Conservation (phyloP, 352 stramenopile species). For the Phytophthora ohioensis region DNA sequence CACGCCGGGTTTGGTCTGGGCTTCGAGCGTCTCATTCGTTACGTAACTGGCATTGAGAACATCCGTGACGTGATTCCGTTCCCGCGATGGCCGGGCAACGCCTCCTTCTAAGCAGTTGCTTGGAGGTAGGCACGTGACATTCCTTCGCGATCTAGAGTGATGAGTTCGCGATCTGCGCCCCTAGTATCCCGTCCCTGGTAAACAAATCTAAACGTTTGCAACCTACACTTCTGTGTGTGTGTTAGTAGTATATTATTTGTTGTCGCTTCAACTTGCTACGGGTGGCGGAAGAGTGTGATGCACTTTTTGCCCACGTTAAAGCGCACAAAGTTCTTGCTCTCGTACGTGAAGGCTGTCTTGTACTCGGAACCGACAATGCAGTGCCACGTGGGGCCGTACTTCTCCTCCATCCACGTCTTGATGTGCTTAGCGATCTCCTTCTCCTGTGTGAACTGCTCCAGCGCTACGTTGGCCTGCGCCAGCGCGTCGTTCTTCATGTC, state of each 20-base stretch:
- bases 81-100: slow-evolving; percentile 96
- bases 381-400: slow-evolving; percentile 48
- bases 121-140: slow-evolving; percentile 4
- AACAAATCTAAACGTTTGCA: slow-evolving; percentile 38
- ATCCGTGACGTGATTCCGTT: slow-evolving; percentile 99
- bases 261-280: slow-evolving; percentile 32
- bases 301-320: slow-evolving; percentile 90
- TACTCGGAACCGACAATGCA: slow-evolving; percentile 31
- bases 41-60: slow-evolving; percentile 99
- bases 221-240: slow-evolving; percentile 3
- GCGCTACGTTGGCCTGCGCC: slow-evolving; percentile 65
- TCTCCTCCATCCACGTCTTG: slow-evolving; percentile 79
- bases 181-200: slow-evolving; percentile 8
- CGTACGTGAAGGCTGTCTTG: slow-evolving; percentile 35
- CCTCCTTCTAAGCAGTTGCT: slow-evolving; percentile 77
- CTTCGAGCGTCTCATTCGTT: slow-evolving; percentile 98
- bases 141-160: slow-evolving; percentile 2
- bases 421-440: slow-evolving; percentile 86
- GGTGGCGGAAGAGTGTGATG: slow-evolving; percentile 84
- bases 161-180: slow-evolving; percentile 1
- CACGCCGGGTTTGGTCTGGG: slow-evolving; percentile 98
- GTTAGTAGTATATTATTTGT: slow-evolving; percentile 4
- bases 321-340: slow-evolving; percentile 78
- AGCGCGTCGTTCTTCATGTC: slow-evolving; percentile 88
- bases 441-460: slow-evolving; percentile 83